Conservation (phyloP, 345 rosid genomes). For the Murraya paniculata region DNA sequence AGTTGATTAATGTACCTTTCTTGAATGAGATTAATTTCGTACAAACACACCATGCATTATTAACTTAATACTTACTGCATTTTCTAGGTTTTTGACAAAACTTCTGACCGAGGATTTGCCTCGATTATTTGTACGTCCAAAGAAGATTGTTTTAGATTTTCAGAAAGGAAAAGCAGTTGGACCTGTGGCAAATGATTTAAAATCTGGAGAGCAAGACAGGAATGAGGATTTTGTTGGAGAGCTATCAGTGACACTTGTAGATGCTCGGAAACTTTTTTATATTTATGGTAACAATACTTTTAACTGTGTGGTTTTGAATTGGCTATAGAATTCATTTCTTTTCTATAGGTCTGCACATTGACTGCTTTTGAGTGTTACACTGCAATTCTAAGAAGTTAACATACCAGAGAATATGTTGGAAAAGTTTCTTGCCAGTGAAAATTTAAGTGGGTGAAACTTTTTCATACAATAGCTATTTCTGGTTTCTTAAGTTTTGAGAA, state of each 20-base stretch:
- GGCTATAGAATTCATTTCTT: background rate
- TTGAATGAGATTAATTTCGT: background rate
- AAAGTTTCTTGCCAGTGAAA: background rate
- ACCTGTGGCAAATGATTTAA: conserved; percentile 61
- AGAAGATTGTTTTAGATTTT: conserved; percentile 97
- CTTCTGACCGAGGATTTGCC: conserved; percentile 96
- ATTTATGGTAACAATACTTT: conserved; percentile 51
- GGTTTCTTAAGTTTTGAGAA: background rate
- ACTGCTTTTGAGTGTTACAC: background rate
- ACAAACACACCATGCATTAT: background rate
- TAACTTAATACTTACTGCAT: conserved; percentile 10
- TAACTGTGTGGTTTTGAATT: background rate
- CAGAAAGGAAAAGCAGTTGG: conserved; percentile 95
- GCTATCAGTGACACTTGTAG: conserved; percentile 89
- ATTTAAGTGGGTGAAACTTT: background rate
- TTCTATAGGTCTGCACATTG: background rate
- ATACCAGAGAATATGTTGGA: background rate
- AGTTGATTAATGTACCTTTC: background rate
- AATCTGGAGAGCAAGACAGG: conserved; percentile 87
- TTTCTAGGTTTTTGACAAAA: conserved; percentile 81
- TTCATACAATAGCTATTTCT: background rate
- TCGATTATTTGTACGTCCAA: conserved; percentile 88
- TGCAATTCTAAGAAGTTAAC: background rate
- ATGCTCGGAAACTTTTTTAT: conserved; percentile 86
- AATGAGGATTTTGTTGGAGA: conserved; percentile 92